These are phyloP conservation scores for Suillus bovinus DNA, from an alignment of 768 basidiomycete species.

Conservation along the genomic window DNA sequence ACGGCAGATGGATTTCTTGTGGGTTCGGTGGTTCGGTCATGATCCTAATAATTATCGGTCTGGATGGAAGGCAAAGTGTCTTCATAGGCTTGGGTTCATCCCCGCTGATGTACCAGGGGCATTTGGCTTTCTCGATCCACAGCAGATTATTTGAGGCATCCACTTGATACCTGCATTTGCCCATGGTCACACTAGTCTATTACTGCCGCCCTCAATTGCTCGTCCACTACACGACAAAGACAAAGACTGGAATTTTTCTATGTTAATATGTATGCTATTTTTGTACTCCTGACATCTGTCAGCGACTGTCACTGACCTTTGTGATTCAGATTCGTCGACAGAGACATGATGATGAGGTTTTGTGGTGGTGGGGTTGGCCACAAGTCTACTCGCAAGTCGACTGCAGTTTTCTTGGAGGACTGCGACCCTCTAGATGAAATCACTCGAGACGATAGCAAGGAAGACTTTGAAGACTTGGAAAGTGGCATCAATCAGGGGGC, in stretches of 20 bases:
- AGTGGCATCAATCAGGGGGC: too few relatives aligned
- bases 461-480: background rate
- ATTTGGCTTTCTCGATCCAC: conserved; percentile 20
- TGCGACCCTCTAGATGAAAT: background rate
- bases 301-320: conserved; percentile 22
- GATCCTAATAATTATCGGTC: conserved; percentile 17
- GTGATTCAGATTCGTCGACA: conserved; percentile 38
- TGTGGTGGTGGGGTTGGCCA: conserved; percentile 35
- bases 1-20: conserved; percentile 27
- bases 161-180: conserved; percentile 24
- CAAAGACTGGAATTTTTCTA: conserved; percentile 33
- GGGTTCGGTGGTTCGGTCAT: conserved; percentile 26
- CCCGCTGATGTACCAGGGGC: background rate
- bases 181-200: conserved; percentile 13
- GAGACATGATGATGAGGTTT: conserved; percentile 42
- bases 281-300: conserved; percentile 15
- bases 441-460: background rate
- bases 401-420: background rate
- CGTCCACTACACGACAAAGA: conserved; percentile 14
- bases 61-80: conserved; percentile 28
- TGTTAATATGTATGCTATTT: conserved; percentile 25
- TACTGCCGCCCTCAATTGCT: conserved; percentile 17
- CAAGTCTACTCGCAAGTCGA: conserved; percentile 1
- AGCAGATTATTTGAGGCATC: conserved; percentile 11
- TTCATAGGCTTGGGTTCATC: conserved; percentile 36